Base-by-base conservation (phyloP, 2,329 filamentous ascomycete species). In the Paecilomyces variotii region DNA sequence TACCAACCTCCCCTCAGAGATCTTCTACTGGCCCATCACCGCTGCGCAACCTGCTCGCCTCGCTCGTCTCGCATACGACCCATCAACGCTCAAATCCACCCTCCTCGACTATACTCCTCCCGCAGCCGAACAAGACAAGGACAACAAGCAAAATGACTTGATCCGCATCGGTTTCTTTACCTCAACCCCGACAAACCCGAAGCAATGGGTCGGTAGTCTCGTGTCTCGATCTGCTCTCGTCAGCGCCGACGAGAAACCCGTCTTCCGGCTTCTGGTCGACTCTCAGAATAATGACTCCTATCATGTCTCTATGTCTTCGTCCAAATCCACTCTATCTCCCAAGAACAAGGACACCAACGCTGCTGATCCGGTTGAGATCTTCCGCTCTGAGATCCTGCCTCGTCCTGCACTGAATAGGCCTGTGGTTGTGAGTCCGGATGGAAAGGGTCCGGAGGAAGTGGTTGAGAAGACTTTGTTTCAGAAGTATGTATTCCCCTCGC, bases 161-260 rank as follows among this genome's bases (percentile, higher is more conserved):
- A 72, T 83, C 53, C 78, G 81, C 45, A 73, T 84, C 5, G 82
- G 81, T 60, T 78, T 83, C 34, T 80, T 76, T 64, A 82, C 65
- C 45, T 63, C 63, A 24, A 70, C 68, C 1, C 59, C 67, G 1
- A 62, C 67, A 27, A 70, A 69, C 52, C 54, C 67, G 14, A 73
- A 70, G 56, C 70, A 74, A 67, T 77, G 74, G 74, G 68, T 72
- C 7, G 74, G 76, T 5, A 74, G 72, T 35, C 65, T 78, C 14
- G 70, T 74, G 7, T 75, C 75, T 4, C 57, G 69, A 25, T 69
- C 71, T 11, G 66, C 72, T 1, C 69, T 78, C 55, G 54, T 55
- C 6, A 61, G 60, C 56, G 59, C 63, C 27, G 56, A 62, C 10
- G 58, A 65, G 52, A 63, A 65, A 54, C 72, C 74, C 39, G 71